These are phyloP conservation scores for Populus trichocarpa DNA, from an alignment of 441 rosid species.

Conservation along the genomic window DNA sequence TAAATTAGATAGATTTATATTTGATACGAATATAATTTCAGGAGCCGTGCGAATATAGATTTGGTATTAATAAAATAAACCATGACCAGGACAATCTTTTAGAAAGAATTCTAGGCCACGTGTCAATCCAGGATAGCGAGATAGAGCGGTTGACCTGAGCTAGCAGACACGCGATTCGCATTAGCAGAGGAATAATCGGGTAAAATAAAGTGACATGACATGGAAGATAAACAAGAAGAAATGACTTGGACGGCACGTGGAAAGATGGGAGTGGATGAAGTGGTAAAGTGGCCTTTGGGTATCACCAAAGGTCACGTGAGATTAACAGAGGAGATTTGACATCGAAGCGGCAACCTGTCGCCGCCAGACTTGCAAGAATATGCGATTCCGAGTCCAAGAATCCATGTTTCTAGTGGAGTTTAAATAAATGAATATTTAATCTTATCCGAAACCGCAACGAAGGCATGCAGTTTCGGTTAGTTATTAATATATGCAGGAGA, in stretches of 20 bases:
- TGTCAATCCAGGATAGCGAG: background rate
- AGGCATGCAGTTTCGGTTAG: background rate
- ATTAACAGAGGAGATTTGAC: background rate
- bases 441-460: background rate
- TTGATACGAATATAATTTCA: too few species aligned
- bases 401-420: background rate
- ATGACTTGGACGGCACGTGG: slow-evolving; percentile 13
- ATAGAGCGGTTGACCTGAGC: slow-evolving; percentile 11
- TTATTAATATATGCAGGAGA: background rate
- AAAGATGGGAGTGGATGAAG: background rate
- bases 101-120: background rate
- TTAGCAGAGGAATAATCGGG: slow-evolving; percentile 16
- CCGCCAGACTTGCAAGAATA: slow-evolving; percentile 14
- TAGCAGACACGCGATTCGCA: slow-evolving; percentile 16
- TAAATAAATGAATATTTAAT: background rate
- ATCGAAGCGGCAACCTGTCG: slow-evolving; percentile 37
- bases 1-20: too few species aligned
- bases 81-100: background rate
- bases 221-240: slow-evolving; percentile 12
- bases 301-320: slow-evolving; percentile 15
- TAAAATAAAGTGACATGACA: background rate
- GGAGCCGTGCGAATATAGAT: background rate
- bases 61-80: background rate
- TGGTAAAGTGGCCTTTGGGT: slow-evolving; percentile 18
- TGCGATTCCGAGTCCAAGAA: background rate